Evolutionary conservation across 2,329 filamentous ascomycete genomes (phyloP).

Genomic region (Lasiodiplodia sp.): DNA sequence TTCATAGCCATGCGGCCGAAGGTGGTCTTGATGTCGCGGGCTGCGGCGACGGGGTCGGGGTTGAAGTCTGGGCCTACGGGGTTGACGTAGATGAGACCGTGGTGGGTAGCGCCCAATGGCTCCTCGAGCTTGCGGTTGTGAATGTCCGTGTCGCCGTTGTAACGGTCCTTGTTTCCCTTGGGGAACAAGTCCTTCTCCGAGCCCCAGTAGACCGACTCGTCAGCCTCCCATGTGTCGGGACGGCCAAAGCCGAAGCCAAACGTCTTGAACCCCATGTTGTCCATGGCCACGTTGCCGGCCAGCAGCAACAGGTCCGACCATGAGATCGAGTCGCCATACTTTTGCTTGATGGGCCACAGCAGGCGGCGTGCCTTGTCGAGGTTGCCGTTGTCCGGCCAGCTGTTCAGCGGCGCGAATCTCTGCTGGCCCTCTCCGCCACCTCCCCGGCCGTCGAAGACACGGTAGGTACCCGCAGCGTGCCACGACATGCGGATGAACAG

Average conservation of each 20-base stretch:
- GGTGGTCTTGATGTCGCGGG: conserved; percentile 74
- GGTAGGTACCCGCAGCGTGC: conserved; percentile 82
- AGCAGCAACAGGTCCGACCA: conserved; percentile 78
- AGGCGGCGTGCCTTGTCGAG: conserved; percentile 83
- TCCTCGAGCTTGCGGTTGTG: conserved; percentile 71
- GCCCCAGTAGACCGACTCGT: conserved; percentile 81
- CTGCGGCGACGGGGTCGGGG: conserved; percentile 73
- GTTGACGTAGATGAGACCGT: conserved; percentile 85
- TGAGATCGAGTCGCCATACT: conserved; percentile 83
- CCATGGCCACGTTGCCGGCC: conserved; percentile 77
- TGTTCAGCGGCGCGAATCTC: conserved; percentile 81
- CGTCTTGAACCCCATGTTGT: conserved; percentile 77
- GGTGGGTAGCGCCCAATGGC: conserved; percentile 72
- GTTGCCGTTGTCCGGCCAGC: conserved; percentile 80
- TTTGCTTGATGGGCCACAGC: conserved; percentile 83
- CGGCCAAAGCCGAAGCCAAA: conserved; percentile 78
- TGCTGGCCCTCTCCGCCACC: conserved; percentile 78
- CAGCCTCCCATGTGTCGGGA: conserved; percentile 75
- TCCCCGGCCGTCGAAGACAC: conserved; percentile 76
- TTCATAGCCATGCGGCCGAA: conserved; percentile 85
- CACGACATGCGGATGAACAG: conserved; percentile 83
- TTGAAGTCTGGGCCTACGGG: conserved; percentile 78
- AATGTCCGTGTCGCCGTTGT: conserved; percentile 59
- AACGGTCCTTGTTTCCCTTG: conserved; percentile 73
- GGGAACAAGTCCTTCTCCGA: conserved; percentile 73